phyloP scores from a whole-genome alignment of 2,329 filamentous ascomycete genomes.

The Delphinella strobiligena region DNA sequence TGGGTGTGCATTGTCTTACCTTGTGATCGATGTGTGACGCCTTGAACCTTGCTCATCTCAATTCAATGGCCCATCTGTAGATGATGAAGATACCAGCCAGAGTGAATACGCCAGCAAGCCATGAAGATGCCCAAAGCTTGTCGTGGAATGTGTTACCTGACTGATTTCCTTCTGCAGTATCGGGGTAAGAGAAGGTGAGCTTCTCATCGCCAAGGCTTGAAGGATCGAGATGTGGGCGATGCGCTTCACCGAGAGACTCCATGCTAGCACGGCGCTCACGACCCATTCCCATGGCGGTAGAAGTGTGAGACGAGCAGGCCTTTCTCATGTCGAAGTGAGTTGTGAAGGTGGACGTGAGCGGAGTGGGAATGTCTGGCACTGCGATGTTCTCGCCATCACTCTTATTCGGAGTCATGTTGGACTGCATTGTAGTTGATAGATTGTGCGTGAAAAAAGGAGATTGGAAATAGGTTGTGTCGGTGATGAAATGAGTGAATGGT shows the following conservation, averaged over 20 bases:
- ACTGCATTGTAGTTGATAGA: no score
- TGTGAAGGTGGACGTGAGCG: background rate
- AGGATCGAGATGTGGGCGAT: background rate
- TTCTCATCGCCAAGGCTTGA: no score
- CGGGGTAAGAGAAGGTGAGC: no score
- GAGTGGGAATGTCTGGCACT: background rate
- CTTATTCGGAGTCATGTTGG: background rate
- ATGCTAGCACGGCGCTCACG: background rate
- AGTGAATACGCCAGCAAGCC: background rate
- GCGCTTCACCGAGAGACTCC: background rate
- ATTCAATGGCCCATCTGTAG: background rate
- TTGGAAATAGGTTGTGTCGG: no score
- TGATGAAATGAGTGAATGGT: no score
- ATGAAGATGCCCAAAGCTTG: background rate
- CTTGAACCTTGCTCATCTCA: background rate
- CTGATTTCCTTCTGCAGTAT: background rate
- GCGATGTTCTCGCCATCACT: background rate
- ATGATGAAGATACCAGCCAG: background rate
- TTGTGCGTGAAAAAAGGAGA: no score
- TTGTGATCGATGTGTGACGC: background rate
- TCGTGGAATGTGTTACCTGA: background rate
- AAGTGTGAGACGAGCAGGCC: background rate
- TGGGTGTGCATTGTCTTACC: no score
- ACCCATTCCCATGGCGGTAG: background rate
- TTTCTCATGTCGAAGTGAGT: background rate